A percentile compares a stretch with the other conserved stretches of the same genome.
Evolutionary conservation across 2,329 filamentous ascomycete genomes (phyloP).

Genomic region (Cordyceps fumosorosea): DNA sequence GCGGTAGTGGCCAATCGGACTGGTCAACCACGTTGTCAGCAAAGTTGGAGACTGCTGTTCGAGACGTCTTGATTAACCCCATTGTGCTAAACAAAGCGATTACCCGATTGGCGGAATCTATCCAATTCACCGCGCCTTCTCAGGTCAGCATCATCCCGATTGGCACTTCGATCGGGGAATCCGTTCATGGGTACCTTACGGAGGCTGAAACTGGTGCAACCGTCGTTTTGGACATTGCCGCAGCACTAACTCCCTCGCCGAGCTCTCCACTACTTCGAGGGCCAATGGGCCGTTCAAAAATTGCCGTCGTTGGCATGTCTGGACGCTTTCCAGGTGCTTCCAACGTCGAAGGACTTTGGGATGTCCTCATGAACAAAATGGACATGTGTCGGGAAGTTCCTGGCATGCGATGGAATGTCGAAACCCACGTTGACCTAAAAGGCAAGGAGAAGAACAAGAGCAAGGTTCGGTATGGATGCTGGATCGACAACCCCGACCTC

Average conservation of each 20-base stretch:
- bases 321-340: conserved; percentile 34
- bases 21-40: background rate
- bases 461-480: background rate
- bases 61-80: background rate
- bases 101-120: background rate
- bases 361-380: conserved; percentile 38
- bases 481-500: conserved; percentile 49
- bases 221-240: background rate
- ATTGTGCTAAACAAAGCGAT: background rate
- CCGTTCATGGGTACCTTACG: background rate
- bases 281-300: background rate
- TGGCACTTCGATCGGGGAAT: background rate
- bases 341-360: conserved; percentile 43
- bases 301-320: conserved; percentile 51
- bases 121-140: background rate
- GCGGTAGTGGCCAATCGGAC: background rate
- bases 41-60: background rate
- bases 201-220: background rate
- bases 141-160: background rate
- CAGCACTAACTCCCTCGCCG: background rate
- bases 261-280: conserved; percentile 21
- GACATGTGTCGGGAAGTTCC: conserved; percentile 36
- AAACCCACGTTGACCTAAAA: conserved; percentile 59
- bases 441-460: conserved; percentile 48
- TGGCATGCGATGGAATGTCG: conserved; percentile 56